Evolutionary conservation across 176 grass and related monocot species (phyloP).

Genomic region (Carex myosuroides): DNA sequence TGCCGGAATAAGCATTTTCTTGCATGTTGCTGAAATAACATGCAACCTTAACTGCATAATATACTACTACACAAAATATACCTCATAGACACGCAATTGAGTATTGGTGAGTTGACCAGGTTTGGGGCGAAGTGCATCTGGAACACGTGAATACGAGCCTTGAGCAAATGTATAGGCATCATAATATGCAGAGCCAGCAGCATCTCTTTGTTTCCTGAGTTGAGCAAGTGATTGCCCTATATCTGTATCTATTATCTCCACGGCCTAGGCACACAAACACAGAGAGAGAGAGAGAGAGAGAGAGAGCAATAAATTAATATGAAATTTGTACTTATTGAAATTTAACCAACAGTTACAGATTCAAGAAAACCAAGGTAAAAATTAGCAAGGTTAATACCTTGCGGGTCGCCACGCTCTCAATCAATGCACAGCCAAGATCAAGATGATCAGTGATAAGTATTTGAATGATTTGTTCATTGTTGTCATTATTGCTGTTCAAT

Average conservation of each 20-base stretch:
- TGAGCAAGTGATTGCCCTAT: conserved; percentile 63
- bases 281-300: neutral
- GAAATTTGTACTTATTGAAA: neutral
- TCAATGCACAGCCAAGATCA: conserved; percentile 95
- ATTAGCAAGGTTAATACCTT: conserved; percentile 42
- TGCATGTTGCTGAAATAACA: neutral
- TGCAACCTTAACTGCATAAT: neutral
- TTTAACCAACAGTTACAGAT: neutral
- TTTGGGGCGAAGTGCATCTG: conserved; percentile 72
- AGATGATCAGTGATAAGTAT: conserved; percentile 88
- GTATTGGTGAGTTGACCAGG: conserved; percentile 53
- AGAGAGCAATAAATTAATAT: conserved; percentile 8
- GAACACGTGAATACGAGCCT: conserved; percentile 57
- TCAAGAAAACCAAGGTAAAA: neutral
- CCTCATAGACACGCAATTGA: conserved; percentile 81
- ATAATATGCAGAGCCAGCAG: conserved; percentile 71
- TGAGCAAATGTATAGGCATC: conserved; percentile 71
- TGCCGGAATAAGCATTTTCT: neutral
- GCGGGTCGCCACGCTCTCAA: conserved; percentile 85
- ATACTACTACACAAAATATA: conserved; percentile 25
- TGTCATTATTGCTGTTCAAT: conserved; percentile 67
- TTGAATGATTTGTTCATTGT: conserved; percentile 63
- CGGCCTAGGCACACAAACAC: conserved; percentile 28
- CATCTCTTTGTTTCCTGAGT: conserved; percentile 70
- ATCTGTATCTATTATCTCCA: conserved; percentile 87